Base-by-base conservation (phyloP, 495 filamentous ascomycete genomes). In the Terfezia claveryi region DNA sequence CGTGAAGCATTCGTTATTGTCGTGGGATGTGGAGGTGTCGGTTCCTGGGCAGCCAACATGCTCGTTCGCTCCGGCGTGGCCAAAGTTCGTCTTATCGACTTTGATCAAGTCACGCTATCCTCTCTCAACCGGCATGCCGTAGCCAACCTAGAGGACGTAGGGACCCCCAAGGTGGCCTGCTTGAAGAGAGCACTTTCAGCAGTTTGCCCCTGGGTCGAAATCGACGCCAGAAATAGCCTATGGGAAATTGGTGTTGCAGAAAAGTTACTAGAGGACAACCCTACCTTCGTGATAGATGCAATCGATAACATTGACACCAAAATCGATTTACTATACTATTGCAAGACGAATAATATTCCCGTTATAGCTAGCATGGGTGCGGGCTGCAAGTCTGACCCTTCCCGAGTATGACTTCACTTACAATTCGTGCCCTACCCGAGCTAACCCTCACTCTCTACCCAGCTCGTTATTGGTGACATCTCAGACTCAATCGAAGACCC, bases 271-370 rank as follows among this genome's bases (percentile, higher is more conserved):
- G 74, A 72, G 8, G 76, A 74, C 12, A 77, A 76, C 55, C 86
- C 86, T 2, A 82, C 87, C 61, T 99, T 80, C 58, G 80, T 99
- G 6, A 77, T 99, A 23, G 91, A 99, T 69, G 93, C 91, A 12
- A 99, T 99, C 58, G 91, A 99, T 63, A 96, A 99, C 66, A 95
- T 96, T 57, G 81, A 89, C 23, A 93, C 86, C 53, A 99, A 99
- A 69, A 91, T 96, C 14, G 82, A 84, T 54, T 66, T 99, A 54
- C 72, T 99, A 54, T 78, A 83, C 66, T 94, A 93, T 67, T 99
- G 91, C 67, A 72, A 85, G 57, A 71, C 80, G 55, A 74, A 83
- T 57, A 72, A 72, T 0, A 70, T 96, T 17, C 81, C 76, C 0
- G 83, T 98, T 6, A 83, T 99, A 55, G 87, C 85, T 10, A 87